phyloP scores from a whole-genome alignment of 1,284 basidiomycete species.

The Polyporus tsugae region DNA sequence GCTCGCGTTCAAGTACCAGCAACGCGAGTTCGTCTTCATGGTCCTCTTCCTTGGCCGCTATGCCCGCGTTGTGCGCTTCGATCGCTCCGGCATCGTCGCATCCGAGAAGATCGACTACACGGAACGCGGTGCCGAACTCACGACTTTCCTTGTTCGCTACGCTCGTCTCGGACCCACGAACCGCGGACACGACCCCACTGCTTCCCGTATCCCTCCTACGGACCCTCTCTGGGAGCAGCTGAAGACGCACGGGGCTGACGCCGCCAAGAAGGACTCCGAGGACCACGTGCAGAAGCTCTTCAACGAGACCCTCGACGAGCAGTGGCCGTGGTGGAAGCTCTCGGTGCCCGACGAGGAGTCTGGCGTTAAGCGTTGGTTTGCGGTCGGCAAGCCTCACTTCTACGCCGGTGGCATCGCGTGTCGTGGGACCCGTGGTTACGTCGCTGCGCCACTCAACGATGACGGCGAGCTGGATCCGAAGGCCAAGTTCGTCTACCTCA shows the following conservation, averaged over 20 bases:
- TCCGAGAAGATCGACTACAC: conserved; percentile 25
- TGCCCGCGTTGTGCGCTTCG: conserved; percentile 23
- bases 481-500: conserved; percentile 16
- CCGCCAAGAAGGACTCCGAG: not conserved
- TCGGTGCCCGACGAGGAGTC: not conserved
- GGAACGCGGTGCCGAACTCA: not conserved
- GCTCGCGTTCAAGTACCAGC: conserved; percentile 23
- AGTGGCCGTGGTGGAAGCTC: conserved; percentile 9
- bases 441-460: conserved; percentile 5
- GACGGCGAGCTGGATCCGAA: not conserved
- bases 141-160: conserved; percentile 14
- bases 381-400: conserved; percentile 23
- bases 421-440: conserved; percentile 27
- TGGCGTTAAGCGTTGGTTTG: not conserved
- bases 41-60: conserved; percentile 23
- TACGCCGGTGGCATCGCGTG: conserved; percentile 10
- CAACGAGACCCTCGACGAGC: conserved; percentile 3
- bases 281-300: conserved; percentile 12
- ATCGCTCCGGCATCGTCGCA: conserved; percentile 22
- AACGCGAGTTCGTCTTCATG: conserved; percentile 13
- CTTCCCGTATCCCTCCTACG: not conserved
- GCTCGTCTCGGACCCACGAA: not conserved
- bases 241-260: not conserved
- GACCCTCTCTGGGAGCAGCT: not conserved
- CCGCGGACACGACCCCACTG: conserved; percentile 25